Base-by-base conservation (phyloP, 2,329 filamentous ascomycete genomes). In the Septoria linicola region DNA sequence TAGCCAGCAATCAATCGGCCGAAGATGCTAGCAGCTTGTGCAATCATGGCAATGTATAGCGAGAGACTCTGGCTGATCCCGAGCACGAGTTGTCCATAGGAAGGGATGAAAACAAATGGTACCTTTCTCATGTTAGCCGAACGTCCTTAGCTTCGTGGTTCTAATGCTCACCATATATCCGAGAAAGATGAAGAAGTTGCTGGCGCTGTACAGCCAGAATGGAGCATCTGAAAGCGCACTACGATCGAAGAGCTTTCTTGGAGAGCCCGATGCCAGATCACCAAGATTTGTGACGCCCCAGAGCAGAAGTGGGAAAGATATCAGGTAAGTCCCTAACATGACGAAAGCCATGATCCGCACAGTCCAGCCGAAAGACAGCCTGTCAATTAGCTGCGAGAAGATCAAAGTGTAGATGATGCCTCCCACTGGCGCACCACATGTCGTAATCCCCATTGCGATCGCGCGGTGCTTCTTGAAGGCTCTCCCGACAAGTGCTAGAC, bases 321-420 rank as follows among this genome's bases (percentile, higher is more conserved):
- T 53, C 2, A 57, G 54, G 4, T 70, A 71, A 0, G 70, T 54
- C 1, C 69, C 75, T 2, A 85, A 55, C 40, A 81, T 79, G 25
- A 86, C 76, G 45, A 87, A 78, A 0, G 76, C 83, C 64, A 84
- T 76, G 0, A 77, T 72, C 0, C 83, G 73, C 20, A 85, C 76
- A 0, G 83, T 83, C 81, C 82, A 85, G 1, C 73, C 73, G 61
- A 85, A 87, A 0, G 83, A 83, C 3, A 84, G 69, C 6, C 68
- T 70, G 0, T 79, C 77, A 3, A 85, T 70, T 10, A 85, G 68
- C 44, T 80, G 76, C 23, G 72, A 61, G 17, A 73, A 73, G 30
- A 75, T 67, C 27, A 76, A 64, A 1, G 80, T 74, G 0, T 84
- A 83, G 0, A 86, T 73, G 8, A 86, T 70, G 0, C 83, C 82